Conservation (phyloP, 345 rosid genomes). For the Populus nigra region DNA sequence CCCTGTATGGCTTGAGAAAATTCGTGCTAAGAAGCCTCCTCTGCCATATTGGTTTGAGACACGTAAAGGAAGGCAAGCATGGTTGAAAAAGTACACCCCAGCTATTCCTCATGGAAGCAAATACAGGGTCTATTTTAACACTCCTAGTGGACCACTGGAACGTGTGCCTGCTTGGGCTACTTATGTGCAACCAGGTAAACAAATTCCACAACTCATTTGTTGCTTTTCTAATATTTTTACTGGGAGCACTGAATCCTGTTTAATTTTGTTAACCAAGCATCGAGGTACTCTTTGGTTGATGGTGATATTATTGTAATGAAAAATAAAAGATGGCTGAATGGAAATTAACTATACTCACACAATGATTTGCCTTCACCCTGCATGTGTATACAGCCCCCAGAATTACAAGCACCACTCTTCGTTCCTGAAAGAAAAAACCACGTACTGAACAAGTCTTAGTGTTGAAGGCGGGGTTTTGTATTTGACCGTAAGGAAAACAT, state of each 20-base stretch:
- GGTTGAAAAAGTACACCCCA: slow-evolving; percentile 82
- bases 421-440: not conserved
- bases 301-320: not conserved
- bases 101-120: slow-evolving; percentile 90
- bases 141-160: slow-evolving; percentile 84
- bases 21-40: slow-evolving; percentile 66
- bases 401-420: not conserved
- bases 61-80: slow-evolving; percentile 92
- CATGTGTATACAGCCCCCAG: not conserved
- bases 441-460: not conserved
- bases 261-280: not conserved
- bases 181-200: slow-evolving; percentile 82
- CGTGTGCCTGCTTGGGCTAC: slow-evolving; percentile 98
- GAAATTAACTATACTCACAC: not conserved
- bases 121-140: slow-evolving; percentile 87
- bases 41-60: slow-evolving; percentile 88
- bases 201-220: slow-evolving; percentile 11
- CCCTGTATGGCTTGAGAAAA: slow-evolving; percentile 68
- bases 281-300: not conserved
- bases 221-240: slow-evolving; percentile 5
- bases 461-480: not conserved
- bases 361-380: not conserved
- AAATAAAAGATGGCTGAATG: not conserved
- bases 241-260: not conserved
- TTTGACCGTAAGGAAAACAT: too few relatives aligned